phyloP scores from a whole-genome alignment of 305 asterid species.

The Fraxinus sp. region DNA sequence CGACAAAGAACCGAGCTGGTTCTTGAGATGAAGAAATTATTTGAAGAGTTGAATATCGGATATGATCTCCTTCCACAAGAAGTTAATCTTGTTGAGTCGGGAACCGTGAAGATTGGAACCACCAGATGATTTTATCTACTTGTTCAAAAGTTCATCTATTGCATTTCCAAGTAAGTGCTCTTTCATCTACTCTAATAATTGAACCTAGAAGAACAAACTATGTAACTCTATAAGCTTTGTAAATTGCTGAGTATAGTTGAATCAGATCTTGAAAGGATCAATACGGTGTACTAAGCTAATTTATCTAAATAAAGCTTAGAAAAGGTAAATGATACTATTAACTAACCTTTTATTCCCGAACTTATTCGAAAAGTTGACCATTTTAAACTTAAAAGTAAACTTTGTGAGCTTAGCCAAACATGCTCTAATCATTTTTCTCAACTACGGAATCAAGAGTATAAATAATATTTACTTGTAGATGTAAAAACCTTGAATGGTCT shows the following conservation, averaged over 20 bases:
- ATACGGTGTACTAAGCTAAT: background rate
- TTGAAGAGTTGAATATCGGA: background rate
- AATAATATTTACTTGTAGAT: too few species aligned
- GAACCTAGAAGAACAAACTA: background rate
- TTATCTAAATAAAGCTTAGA: background rate
- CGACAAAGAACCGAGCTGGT: background rate
- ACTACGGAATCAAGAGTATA: too few species aligned
- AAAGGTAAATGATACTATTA: background rate
- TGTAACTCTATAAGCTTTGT: background rate
- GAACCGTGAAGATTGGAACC: slow-evolving; percentile 22
- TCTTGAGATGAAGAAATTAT: background rate
- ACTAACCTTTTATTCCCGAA: background rate
- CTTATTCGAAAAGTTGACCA: background rate
- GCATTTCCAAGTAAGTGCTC: background rate
- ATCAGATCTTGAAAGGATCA: background rate
- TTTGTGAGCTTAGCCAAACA: background rate
- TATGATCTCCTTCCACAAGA: background rate
- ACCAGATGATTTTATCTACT: slow-evolving; percentile 28
- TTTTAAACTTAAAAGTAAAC: background rate
- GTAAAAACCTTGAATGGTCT: too few species aligned
- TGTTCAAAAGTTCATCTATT: background rate
- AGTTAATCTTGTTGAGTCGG: background rate
- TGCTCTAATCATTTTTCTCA: background rate
- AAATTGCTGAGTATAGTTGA: background rate
- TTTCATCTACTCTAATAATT: background rate